These are phyloP conservation scores for Colletotrichum magnum DNA, from an alignment of 2,329 filamentous ascomycete genomes.

Conservation along the genomic window DNA sequence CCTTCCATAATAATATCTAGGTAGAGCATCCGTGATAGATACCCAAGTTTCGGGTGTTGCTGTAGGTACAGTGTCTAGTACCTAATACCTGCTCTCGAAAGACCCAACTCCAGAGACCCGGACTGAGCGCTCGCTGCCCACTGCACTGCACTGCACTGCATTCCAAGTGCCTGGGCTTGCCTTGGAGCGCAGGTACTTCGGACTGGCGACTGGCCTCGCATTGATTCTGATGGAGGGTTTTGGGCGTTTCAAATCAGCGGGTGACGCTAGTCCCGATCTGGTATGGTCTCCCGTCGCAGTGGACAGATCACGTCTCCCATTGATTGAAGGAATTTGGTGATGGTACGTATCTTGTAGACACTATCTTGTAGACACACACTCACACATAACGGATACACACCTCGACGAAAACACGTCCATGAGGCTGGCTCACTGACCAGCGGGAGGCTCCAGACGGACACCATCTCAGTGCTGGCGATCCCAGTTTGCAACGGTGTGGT, in stretches of 20 bases:
- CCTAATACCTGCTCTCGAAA: too few species aligned
- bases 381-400: background rate
- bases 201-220: slow-evolving; percentile 15
- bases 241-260: slow-evolving; percentile 43
- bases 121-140: background rate
- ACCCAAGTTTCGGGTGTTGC: too few species aligned
- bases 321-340: slow-evolving; percentile 34
- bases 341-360: background rate
- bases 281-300: slow-evolving; percentile 27
- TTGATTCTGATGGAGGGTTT: slow-evolving; percentile 42
- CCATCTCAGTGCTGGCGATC: background rate
- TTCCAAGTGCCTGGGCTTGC: background rate
- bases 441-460: slow-evolving; percentile 8
- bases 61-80: too few species aligned
- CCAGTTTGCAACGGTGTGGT: slow-evolving; percentile 4
- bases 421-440: slow-evolving; percentile 1
- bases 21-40: too few species aligned
- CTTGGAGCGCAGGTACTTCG: background rate
- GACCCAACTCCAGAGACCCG: too few species aligned
- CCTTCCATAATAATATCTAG: too few species aligned
- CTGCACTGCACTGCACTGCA: background rate
- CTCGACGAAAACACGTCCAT: background rate
- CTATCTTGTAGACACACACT: background rate
- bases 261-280: slow-evolving; percentile 35
- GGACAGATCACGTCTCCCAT: slow-evolving; percentile 39